phyloP scores from a whole-genome alignment of 345 rosid species.

The Citrus trifoliata region DNA sequence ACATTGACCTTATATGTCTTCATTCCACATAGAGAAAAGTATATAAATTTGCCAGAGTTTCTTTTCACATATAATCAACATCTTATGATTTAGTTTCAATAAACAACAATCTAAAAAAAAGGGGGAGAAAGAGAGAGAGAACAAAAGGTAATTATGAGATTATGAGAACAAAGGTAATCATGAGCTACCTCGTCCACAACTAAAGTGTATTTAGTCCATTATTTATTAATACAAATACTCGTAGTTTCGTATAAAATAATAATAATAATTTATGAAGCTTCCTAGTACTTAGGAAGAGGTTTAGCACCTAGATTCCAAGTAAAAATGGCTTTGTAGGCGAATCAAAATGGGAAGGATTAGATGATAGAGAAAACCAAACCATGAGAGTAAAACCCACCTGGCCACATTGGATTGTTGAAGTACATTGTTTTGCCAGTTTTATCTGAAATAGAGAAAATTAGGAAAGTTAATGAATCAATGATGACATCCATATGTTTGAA shows the following conservation, averaged over 20 bases:
- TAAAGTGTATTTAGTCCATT: no score
- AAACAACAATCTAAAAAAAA: background rate
- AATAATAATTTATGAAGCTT: no score
- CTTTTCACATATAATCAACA: background rate
- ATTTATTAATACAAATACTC: no score
- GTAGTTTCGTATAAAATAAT: no score
- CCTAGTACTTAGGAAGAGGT: background rate
- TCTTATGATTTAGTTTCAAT: background rate
- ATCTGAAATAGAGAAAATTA: slow-evolving; percentile 30
- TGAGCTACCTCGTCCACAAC: no score
- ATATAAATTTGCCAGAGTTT: background rate
- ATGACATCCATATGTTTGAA: background rate
- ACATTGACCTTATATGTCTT: background rate
- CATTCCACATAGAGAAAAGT: background rate
- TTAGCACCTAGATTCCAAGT: background rate
- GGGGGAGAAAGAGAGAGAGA: background rate
- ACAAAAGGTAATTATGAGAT: background rate
- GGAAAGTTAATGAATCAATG: slow-evolving; percentile 5
- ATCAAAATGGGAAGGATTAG: background rate
- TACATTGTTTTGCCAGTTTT: slow-evolving; percentile 52
- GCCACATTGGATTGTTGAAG: slow-evolving; percentile 99
- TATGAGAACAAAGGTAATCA: background rate
- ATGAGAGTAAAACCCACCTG: slow-evolving; percentile 47
- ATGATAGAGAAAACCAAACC: background rate
- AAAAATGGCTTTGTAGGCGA: background rate